These are phyloP conservation scores for Gonium pectorale DNA, from an alignment of 139 green algal genomes.

Conservation along the genomic window DNA sequence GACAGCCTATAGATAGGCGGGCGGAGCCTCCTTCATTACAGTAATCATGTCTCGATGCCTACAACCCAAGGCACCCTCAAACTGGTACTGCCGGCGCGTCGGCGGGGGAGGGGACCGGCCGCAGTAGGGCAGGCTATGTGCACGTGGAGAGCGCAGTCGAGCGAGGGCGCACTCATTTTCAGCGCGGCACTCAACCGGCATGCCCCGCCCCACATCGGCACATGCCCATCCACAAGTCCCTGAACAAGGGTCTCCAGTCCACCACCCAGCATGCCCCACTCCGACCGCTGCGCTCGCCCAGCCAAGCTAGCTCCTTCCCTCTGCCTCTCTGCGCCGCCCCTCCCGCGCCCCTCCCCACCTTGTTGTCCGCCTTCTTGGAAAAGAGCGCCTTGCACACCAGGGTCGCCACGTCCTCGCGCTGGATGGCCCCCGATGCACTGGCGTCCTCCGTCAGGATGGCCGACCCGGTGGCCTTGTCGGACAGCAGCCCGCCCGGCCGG, in stretches of 20 bases:
- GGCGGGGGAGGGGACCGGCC: no score
- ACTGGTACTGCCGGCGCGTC: background rate
- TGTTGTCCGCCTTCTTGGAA: constrained; percentile 80
- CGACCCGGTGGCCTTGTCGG: constrained; percentile 73
- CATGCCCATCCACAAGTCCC: no score
- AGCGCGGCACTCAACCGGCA: no score
- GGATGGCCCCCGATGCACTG: constrained; percentile 74
- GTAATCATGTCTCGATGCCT: no score
- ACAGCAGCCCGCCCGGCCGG: constrained; percentile 93
- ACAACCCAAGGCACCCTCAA: no score
- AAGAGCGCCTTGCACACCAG: constrained; percentile 85
- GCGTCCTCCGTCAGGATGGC: constrained; percentile 89
- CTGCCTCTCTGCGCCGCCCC: background rate
- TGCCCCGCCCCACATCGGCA: no score
- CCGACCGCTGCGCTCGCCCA: background rate
- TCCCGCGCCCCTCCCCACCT: constrained; percentile 45
- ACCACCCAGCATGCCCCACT: background rate
- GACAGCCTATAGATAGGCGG: no score
- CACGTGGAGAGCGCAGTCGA: no score
- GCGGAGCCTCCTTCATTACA: no score
- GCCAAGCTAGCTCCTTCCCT: background rate
- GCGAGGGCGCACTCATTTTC: no score
- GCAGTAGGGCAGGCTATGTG: no score
- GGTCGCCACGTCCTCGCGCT: constrained; percentile 88
- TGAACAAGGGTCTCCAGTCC: background rate